Evolutionary conservation across 208 protist species (phyloP), one percentile per base, ranked within the genome.

Genomic region (Leptomonas pyrrhocoris): DNA sequence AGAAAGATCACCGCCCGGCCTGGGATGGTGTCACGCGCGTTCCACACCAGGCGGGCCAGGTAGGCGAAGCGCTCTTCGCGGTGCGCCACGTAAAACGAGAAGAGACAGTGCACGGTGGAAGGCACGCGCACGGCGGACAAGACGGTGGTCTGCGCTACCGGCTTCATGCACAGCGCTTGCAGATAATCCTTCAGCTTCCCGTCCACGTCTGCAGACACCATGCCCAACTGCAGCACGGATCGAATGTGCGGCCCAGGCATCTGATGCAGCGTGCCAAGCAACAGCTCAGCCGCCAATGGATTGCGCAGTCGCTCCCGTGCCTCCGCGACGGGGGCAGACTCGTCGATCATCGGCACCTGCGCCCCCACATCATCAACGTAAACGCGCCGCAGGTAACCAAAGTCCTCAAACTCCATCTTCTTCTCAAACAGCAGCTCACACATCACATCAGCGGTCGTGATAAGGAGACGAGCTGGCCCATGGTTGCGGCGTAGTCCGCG

Each of bases 251-350:
- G 90, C 5, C 88, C 86, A 12, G 90, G 86, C 46, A 94, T 43
- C 61, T 95, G 90, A 60, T 95, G 90, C 64, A 95, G 72, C 43
- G 88, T 94, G 8, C 88, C 90, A 21, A 95, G 80, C 15, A 95
- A 80, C 57, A 93, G 67, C 60, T 93, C 83, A n/a, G 80, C 87
- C 0, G 90, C 84, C 0, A 85, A 56, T 2, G 90, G 90, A 48
- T 94, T 92, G 43, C 88, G 81, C 51, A 93, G 68, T 15, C 86
- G 81, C 64, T 95, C 90, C 19, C 82, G 73, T 48, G 73, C 79
- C 38, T 73, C 80, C 2, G 60, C 64, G 9, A 86, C 74, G 31
- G 84, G 79, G 15, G 81, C 90, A 21, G 58, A 79, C 31, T 83
- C 76, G 3, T 78, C 49, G 6, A 92, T 25, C 79, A 93, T 84